These are phyloP conservation scores for Fraxinus americana DNA, from an alignment of 257 asterid genomes.

Conservation along the genomic window DNA sequence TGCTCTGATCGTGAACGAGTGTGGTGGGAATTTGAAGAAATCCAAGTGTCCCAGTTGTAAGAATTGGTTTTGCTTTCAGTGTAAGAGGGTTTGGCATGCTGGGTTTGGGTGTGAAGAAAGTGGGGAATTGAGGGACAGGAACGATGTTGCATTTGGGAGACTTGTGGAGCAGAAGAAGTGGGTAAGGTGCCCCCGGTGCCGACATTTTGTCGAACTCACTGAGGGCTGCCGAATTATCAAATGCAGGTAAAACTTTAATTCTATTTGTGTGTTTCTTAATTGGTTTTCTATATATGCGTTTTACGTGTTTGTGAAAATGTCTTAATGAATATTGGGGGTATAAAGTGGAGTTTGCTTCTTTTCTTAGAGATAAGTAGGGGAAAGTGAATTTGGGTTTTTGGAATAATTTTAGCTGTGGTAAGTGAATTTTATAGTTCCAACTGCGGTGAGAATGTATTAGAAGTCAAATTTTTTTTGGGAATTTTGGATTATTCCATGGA, in stretches of 20 bases:
- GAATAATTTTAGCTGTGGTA: background rate
- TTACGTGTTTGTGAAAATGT: background rate
- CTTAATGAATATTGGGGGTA: background rate
- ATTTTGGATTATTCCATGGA: background rate
- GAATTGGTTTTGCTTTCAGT: slow-evolving; percentile 54
- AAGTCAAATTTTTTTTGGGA: background rate
- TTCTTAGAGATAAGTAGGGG: background rate
- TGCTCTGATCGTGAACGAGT: slow-evolving; percentile 62
- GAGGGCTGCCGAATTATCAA: slow-evolving; percentile 57
- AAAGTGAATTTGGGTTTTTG: background rate
- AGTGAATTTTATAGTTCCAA: background rate
- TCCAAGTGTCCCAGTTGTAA: slow-evolving; percentile 63
- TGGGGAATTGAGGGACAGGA: slow-evolving; percentile 42
- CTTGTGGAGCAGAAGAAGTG: slow-evolving; percentile 59
- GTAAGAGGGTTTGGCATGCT: slow-evolving; percentile 60
- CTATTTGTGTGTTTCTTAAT: background rate
- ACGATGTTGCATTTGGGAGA: slow-evolving; percentile 58
- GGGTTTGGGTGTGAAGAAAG: slow-evolving; percentile 65
- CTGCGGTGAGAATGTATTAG: background rate
- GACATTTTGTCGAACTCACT: slow-evolving; percentile 59
- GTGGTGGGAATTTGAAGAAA: slow-evolving; percentile 53
- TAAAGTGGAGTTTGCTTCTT: background rate
- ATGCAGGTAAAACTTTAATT: slow-evolving; percentile 56
- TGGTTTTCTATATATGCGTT: background rate
- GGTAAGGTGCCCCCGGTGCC: slow-evolving; percentile 75